Evolutionary conservation across 441 rosid species (phyloP).

Genomic region (Manihot esculenta): DNA sequence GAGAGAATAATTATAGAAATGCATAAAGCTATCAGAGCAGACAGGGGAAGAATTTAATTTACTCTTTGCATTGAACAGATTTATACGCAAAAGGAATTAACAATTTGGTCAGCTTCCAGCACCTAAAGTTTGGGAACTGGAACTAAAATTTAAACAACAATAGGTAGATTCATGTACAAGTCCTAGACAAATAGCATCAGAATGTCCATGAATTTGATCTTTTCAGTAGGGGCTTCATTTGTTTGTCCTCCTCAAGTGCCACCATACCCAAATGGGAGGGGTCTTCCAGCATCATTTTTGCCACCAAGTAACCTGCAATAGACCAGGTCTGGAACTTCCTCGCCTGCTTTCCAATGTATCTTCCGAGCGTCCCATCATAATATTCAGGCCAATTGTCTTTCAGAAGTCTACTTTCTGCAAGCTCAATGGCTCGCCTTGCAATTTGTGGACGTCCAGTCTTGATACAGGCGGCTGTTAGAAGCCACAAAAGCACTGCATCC

Average conservation of each 20-base stretch:
- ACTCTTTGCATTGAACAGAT: too few species aligned
- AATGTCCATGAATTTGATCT: constrained; percentile 81
- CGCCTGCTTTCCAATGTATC: constrained; percentile 79
- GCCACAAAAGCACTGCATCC: constrained; percentile 80
- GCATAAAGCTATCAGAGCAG: too few species aligned
- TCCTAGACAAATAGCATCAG: constrained; percentile 20
- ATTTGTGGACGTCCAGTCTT: constrained; percentile 91
- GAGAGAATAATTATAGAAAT: too few species aligned
- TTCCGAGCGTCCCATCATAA: constrained; percentile 84
- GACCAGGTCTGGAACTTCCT: constrained; percentile 90
- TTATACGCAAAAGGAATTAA: too few species aligned
- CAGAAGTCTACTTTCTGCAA: constrained; percentile 63
- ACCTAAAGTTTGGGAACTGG: neutral
- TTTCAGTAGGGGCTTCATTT: constrained; percentile 65
- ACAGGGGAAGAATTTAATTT: too few species aligned
- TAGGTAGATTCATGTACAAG: neutral
- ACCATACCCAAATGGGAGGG: constrained; percentile 92
- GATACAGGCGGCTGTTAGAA: constrained; percentile 80
- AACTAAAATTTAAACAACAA: constrained; percentile 2
- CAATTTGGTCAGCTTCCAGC: too few species aligned
- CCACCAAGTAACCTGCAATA: constrained; percentile 84
- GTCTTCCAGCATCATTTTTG: constrained; percentile 93
- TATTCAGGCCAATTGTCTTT: constrained; percentile 92
- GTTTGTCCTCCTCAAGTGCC: constrained; percentile 86
- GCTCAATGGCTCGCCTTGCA: constrained; percentile 73